A percentile compares a stretch with the other conserved stretches of the same genome.
Conservation (phyloP, 805 yeast genomes). For the Tetrapisispora taiwanensis region DNA sequence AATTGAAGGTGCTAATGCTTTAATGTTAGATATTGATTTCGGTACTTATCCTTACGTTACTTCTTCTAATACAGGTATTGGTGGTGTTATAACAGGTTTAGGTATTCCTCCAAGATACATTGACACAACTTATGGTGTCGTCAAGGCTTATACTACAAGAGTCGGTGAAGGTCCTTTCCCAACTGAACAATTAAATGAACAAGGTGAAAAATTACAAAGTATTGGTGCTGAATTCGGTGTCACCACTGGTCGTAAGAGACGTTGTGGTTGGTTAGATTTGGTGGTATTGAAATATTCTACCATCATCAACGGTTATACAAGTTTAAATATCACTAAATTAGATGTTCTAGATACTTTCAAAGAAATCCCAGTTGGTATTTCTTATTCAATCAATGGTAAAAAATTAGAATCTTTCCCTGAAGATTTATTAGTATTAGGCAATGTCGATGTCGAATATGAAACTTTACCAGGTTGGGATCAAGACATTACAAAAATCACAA, state of each 20-base stretch:
- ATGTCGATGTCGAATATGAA: constrained; percentile 85
- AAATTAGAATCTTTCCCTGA: constrained; percentile 78
- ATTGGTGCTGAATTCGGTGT: constrained; percentile 97
- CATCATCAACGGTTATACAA: constrained; percentile 88
- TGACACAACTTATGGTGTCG: constrained; percentile 83
- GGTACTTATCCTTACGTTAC: constrained; percentile 98
- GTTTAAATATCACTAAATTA: constrained; percentile 86
- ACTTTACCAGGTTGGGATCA: constrained; percentile 92
- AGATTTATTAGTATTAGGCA: constrained; percentile 69
- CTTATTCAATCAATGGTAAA: constrained; percentile 73
- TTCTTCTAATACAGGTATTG: constrained; percentile 90
- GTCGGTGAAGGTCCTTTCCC: constrained; percentile 99
- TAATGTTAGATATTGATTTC: constrained; percentile 93
- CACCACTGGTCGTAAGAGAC: constrained; percentile 96
- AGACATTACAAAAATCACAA: constrained; percentile 63
- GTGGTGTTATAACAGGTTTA: constrained; percentile 95
- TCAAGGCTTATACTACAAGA: constrained; percentile 96
- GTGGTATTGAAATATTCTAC: constrained; percentile 90
- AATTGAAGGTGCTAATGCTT: constrained; percentile 96
- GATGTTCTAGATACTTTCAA: constrained; percentile 88
- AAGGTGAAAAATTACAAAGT: constrained; percentile 77
- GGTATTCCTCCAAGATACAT: constrained; percentile 90
- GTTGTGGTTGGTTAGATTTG: constrained; percentile 98
- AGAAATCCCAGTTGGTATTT: constrained; percentile 80
- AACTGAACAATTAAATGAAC: constrained; percentile 82